Evolutionary conservation across 495 filamentous ascomycete genomes (phyloP), one percentile per base, ranked within the genome.

Genomic region (Thermothielavioides terrestris): DNA sequence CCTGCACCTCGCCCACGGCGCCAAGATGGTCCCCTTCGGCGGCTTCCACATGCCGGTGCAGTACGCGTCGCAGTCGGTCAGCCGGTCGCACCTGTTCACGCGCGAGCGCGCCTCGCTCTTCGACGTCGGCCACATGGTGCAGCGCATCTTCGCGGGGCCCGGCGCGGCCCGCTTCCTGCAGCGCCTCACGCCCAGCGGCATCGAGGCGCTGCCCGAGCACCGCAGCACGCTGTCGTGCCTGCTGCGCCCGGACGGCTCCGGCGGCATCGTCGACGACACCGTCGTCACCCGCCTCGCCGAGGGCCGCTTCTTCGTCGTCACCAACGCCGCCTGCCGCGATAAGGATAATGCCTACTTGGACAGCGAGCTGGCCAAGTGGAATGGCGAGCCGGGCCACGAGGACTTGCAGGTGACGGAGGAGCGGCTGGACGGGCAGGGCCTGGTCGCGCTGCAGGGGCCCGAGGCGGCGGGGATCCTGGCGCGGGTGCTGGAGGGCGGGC

Each of bases 11-110:
- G 68, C 71, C 27, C 69, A 86, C 62, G 88, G 88, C 55, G 92
- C 77, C 35, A 95, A 94, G 69, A 94, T 98, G 83, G 90, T 97
- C 46, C 87, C 87, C n/a, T 98, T 95, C 63, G 91, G 85, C 47
- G 90, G 89, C 53, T 97, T 82, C 71, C 74, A 76, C 45, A 97
- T 98, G 92, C 94, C 92, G 15, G 79, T 98, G 22, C 83, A 89
- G 56, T 98, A 97, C 69, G 61, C 73, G 21, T 81, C 82, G 53
- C 73, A 87, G 51, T 78, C 79, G 60, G 79, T 95, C 55, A 75
- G 75, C 42, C 81, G 85, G 41, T 91, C 86, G 54, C 92, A 98
- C 70, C 70, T 79, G 51, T 95, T 88, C 80, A 95, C 92, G 9
- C 76, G 94, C 30, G 77, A 81, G 61, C 86, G 88, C 67, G 81